Evolutionary conservation across 148 eudicot genomes (phyloP), one percentile per base, ranked within the genome.

Genomic region (Chenopodium berlandieri): DNA sequence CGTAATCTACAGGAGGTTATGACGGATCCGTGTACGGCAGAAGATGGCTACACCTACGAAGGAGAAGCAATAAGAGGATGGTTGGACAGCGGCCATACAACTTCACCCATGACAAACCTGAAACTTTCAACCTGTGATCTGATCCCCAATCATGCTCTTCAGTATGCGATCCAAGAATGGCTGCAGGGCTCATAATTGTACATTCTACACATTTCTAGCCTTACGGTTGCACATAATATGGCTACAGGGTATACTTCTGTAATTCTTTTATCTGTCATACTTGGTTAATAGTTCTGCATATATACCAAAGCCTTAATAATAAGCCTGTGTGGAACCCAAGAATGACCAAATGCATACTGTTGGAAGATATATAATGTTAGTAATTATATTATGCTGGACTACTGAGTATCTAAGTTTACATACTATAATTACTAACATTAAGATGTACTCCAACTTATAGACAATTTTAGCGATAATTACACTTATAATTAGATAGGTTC

Each of bases 81-180:
- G 98, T 86, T 94, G 62, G 86, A 88, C 40, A 88, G 97, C 65
- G 94, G 91, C 47, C 95, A 88, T 84, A 75, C 75, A 50, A 93
- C 98, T 67, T 94, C 98, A 7, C 98, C 98, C 40, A 90, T 94
- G 98, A 94, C 98, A 27, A 94, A 94, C 89, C 90, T 94, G 65
- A 79, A 87, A 86, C 97, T 94, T 9, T 83, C 87, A 8, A 81
- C 81, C 84, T 89, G 89, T 58, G 92, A 93, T 71, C 84, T 94
- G 37, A 72, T 93, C 80, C 97, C 95, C 3, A 94, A 94, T 80
- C 84, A 89, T 76, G 91, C 95, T 56, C 97, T 94, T 81, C 90
- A 85, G 63, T 84, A 85, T 80, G 95, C 98, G 1, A 94, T 94
- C 86, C 95, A 93, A 84, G 97, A 91, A 82, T 94, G 93, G 94